Base-by-base conservation (phyloP, 305 asterid genomes). In the Caryopteris hybrid region DNA sequence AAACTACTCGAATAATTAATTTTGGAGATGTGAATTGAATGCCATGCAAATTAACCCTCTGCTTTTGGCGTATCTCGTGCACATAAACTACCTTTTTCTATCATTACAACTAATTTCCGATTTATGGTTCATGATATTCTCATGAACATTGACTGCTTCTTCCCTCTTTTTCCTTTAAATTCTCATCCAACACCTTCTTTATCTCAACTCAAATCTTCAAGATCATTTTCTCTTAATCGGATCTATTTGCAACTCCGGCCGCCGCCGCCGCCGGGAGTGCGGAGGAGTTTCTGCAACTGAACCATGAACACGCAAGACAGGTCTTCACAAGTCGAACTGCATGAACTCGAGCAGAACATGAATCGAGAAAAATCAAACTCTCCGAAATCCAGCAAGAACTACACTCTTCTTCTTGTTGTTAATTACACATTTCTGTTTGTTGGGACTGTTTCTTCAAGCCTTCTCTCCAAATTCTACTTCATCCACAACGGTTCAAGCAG, bases 401-500 rank as follows among this genome's bases (percentile, higher is more conserved):
- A 68, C 81, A 71, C 23, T 29, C 36, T 69, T 21, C 86, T 85
- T 8, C 34, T 88, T 11, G 11, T 58, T 7, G 38, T 77, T 36
- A 85, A 75, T 41, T 84, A 74, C 73, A 4, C 67, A 1, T 68
- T 65, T 18, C 68, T 87, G 0, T 76, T 87, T 16, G 8, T 75
- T 1, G 95, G 95, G 0, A 81, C 91, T 0, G 55, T 84, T 16
- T 71, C 88, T 1, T 65, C 92, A 4, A 70, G 71, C 54, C 76
- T 88, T 0, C 47, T 88, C 17, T 56, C 83, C 18, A 88, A 88
- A 21, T 88, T 63, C 78, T 88, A 88, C 61, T 88, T 86, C 88
- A 78, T 66, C 39, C 95, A 88, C 79, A 73, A 76, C 41, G 95
- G 95, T 6, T 73, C 80, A 0, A 86, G 85, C 79, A 39, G 79